Percentiles rank a stretch among this genome's conserved stretches.
phyloP scores from a whole-genome alignment of 2,329 filamentous ascomycete genomes.

The Elsinoe ampelina region DNA sequence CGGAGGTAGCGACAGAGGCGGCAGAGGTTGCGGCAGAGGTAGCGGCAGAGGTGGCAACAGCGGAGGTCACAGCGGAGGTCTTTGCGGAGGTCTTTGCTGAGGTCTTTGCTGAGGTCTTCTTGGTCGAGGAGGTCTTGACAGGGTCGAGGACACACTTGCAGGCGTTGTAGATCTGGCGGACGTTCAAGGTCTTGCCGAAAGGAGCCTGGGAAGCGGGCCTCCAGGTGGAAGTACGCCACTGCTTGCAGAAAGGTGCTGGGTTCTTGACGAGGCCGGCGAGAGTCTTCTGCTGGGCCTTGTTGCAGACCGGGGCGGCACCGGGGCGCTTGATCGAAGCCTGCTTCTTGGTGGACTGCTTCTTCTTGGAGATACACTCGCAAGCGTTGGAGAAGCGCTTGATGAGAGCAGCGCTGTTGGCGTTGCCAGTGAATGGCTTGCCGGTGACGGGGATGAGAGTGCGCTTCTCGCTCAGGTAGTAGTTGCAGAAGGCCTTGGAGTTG shows the following conservation, averaged over 20 bases:
- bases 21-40: neutral
- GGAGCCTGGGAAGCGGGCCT: neutral
- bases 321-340: neutral
- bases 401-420: neutral
- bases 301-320: neutral
- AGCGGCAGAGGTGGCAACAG: neutral
- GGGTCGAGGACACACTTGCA: conserved; percentile 1
- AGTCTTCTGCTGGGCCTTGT: neutral
- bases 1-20: neutral
- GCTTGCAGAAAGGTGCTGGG: neutral
- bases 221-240: neutral
- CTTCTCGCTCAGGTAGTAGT: neutral
- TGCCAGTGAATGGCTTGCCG: neutral
- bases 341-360: neutral
- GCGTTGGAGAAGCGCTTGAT: conserved; percentile 6
- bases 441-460: neutral
- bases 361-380: conserved; percentile 10
- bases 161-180: conserved; percentile 9
- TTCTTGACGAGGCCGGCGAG: neutral
- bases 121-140: neutral
- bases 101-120: neutral
- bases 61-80: neutral
- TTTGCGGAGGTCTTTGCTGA: neutral
- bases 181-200: neutral
- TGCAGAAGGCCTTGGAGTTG: neutral